phyloP scores from a whole-genome alignment of 208 protist genomes.

The Jaenimonas drosophilae region DNA sequence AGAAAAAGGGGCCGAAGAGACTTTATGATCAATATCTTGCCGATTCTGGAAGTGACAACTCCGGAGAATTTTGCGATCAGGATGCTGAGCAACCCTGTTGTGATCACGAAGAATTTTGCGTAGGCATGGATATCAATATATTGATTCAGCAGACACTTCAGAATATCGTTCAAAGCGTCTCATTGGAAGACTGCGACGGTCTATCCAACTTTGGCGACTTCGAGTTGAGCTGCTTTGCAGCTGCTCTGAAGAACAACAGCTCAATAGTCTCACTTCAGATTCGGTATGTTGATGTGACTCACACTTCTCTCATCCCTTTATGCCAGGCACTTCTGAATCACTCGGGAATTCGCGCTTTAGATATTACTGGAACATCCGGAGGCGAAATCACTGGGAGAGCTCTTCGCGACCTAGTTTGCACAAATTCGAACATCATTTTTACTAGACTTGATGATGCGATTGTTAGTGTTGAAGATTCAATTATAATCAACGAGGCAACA shows the following conservation, averaged over 20 bases:
- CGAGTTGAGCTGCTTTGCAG: slow-evolving; percentile 68
- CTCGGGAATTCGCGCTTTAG: slow-evolving; percentile 43
- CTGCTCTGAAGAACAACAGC: slow-evolving; percentile 66
- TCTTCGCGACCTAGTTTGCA: slow-evolving; percentile 53
- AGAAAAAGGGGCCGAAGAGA: too few species aligned
- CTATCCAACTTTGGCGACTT: slow-evolving; percentile 47
- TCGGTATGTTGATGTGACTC: slow-evolving; percentile 62
- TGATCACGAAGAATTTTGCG: slow-evolving; percentile 38
- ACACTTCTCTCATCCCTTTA: slow-evolving; percentile 64
- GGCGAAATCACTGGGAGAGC: slow-evolving; percentile 46
- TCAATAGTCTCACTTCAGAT: slow-evolving; percentile 79
- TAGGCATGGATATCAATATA: slow-evolving; percentile 72
- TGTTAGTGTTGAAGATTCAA: slow-evolving; percentile 24
- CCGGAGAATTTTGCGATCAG: slow-evolving; percentile 8
- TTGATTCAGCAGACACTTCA: slow-evolving; percentile 70
- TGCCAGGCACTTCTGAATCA: slow-evolving; percentile 51
- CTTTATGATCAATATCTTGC: slow-evolving; percentile 68
- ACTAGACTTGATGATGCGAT: slow-evolving; percentile 56
- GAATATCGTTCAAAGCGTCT: slow-evolving; percentile 69
- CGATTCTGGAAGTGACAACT: slow-evolving; percentile 52
- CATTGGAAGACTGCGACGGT: slow-evolving; percentile 52
- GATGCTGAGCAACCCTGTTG: slow-evolving; percentile 17
- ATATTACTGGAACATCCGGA: slow-evolving; percentile 62
- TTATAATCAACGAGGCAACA: slow-evolving; percentile 48
- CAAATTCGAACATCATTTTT: slow-evolving; percentile 71